Evolutionary conservation across 129 eudicot genomes (phyloP), one percentile per base, ranked within the genome.

Genomic region (Deinandra increscens): DNA sequence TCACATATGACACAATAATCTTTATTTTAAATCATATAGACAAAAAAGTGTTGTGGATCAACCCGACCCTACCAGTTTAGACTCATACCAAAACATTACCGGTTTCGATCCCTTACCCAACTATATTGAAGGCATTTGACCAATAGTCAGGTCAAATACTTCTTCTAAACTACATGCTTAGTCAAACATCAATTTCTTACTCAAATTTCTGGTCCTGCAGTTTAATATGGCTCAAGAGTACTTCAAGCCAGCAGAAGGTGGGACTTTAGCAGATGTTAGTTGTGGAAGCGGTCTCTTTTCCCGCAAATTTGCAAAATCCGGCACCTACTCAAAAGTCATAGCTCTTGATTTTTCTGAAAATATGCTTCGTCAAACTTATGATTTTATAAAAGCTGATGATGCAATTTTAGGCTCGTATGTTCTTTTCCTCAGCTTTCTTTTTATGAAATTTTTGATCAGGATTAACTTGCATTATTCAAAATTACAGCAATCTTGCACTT

Each of bases 281-380:
- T 94, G 99, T 49, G 99, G 99, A 46, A 94, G 97, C 50, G 97
- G 99, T 46, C 80, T 94, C 50, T 94, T 94, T 83, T 85, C 97
- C n/a, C 70, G 99, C 53, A 89, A 89, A 68, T 94, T 94, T 77
- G 87, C 87, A 45, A 87, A 85, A 73, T 89, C 95, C 9, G 91
- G 90, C 56, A 71, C 76, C 65, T 94, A 87, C 78, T 87, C 99
- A 42, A 85, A 76, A 74, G 97, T 89, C n/a, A 43, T 94, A 39
- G 99, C 97, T 20, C 93, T 94, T 64, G 99, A 94, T 71, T 94
- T 89, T 80, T 87, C 99, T 29, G 96, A 94, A 87, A 89, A 83
- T 73, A 94, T 94, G 97, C 97, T 94, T 68, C 93, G 87, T 33
- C 99, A 94, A 69, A 83, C 86, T 51, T 90, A 87, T 53, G 97